Percentiles rank a stretch among this genome's conserved stretches.
Conservation (phyloP, 176 grass and related monocot genomes). For the Hordeum marinum region DNA sequence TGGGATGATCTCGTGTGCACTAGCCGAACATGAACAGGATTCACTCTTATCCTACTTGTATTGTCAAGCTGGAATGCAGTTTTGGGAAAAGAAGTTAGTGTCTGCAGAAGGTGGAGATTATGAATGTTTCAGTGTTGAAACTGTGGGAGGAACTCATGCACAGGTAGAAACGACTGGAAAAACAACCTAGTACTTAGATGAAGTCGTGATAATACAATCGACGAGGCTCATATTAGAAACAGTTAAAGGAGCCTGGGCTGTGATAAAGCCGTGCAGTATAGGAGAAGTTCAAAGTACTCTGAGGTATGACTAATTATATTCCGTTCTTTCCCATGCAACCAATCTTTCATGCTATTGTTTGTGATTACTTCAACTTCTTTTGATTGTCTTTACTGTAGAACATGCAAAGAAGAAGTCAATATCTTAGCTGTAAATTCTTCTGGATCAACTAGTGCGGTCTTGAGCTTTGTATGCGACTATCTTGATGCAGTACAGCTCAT, state of each 20-base stretch:
- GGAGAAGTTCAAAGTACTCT: conserved; percentile 44
- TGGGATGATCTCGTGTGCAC: conserved; percentile 55
- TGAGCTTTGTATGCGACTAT: conserved; percentile 63
- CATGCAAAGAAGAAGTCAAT: conserved; percentile 59
- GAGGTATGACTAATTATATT: conserved; percentile 44
- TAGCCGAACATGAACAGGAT: conserved; percentile 47
- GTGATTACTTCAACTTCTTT: conserved; percentile 11
- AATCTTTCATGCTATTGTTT: conserved; percentile 19
- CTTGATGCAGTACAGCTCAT: conserved; percentile 53
- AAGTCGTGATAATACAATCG: conserved; percentile 33
- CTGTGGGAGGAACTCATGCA: not conserved
- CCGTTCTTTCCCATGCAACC: not conserved
- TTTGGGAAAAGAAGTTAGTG: conserved; percentile 27
- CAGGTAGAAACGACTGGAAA: conserved; percentile 18
- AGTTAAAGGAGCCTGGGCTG: conserved; percentile 55
- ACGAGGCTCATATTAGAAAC: conserved; percentile 49
- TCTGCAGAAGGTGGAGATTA: conserved; percentile 23
- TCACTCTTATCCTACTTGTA: conserved; percentile 58
- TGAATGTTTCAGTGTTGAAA: conserved; percentile 27
- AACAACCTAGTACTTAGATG: conserved; percentile 22
- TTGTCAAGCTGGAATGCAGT: conserved; percentile 39
- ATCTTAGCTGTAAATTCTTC: conserved; percentile 48
- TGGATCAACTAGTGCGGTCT: conserved; percentile 38
- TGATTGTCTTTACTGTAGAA: conserved; percentile 45
- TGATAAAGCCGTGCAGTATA: conserved; percentile 37